Percentiles rank a stretch among this genome's conserved stretches.
Conservation (phyloP, 441 rosid species). For the Populus hybrid region DNA sequence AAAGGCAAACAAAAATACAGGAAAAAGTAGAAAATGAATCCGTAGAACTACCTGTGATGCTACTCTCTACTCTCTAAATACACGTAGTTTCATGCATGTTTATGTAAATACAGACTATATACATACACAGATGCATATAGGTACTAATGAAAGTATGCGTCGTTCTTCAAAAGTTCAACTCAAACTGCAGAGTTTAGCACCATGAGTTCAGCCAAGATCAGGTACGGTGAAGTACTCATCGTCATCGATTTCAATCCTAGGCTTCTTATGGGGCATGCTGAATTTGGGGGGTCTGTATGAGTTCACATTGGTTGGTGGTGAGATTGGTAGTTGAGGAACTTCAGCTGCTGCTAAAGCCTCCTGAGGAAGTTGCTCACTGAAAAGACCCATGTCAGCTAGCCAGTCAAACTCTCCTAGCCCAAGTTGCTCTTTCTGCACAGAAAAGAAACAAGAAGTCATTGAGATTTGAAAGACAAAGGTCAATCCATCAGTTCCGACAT, state of each 20-base stretch:
- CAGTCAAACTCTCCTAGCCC: slow-evolving; percentile 83
- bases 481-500: neutral
- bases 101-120: neutral
- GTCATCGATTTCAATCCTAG: slow-evolving; percentile 69
- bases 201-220: slow-evolving; percentile 60
- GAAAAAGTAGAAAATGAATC: neutral
- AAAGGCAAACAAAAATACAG: neutral
- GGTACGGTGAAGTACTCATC: slow-evolving; percentile 89
- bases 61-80: neutral
- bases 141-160: neutral
- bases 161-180: neutral
- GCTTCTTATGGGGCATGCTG: slow-evolving; percentile 68
- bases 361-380: slow-evolving; percentile 58
- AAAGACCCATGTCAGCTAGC: slow-evolving; percentile 75
- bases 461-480: neutral
- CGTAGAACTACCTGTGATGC: neutral
- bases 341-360: slow-evolving; percentile 65
- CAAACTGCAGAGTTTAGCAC: neutral
- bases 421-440: slow-evolving; percentile 63
- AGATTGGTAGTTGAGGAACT: slow-evolving; percentile 76
- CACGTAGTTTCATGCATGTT: neutral
- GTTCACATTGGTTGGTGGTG: slow-evolving; percentile 30
- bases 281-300: slow-evolving; percentile 49
- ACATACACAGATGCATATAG: neutral
- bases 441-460: neutral